Base-by-base conservation (phyloP, 1,284 basidiomycete genomes). In the Wallemia hederae region DNA sequence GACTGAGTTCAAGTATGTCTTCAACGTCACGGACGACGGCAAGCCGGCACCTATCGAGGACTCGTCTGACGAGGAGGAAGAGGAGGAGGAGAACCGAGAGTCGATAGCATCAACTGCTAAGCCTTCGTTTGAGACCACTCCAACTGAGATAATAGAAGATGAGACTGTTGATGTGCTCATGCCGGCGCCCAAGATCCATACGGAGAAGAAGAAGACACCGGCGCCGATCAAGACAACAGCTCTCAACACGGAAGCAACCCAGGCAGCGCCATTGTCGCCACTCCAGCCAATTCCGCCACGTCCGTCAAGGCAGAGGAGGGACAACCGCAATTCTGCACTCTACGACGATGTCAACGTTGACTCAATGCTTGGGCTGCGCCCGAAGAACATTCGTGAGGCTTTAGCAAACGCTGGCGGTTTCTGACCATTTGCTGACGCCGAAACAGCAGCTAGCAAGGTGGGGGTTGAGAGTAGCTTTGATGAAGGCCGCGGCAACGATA, bases 1-100 rank as follows among this genome's bases (percentile, higher is more conserved):
- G 27, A 81, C 80, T 62, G 86, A 91, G 69, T 92, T 91, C 72
- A 87, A 87, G 65, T 78, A 79, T 7, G 86, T 89, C 49, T 89
- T 88, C 73, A 85, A 85, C 66, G 80, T 83, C 58, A 77, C 80
- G 65, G 71, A 70, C 25, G 75, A 75, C 64, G 75, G 73, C 31
- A 27, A 62, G 27, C 57, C 62, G 25, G 61, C 60, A 27, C 65
- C 64, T 22, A 63, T 65, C 34, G 72, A 70, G 58, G 71, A 70
- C 33, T 67, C 66, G 57, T 64, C 66, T 26, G 68, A 70, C 5
- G 69, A 69, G 11, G 63, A 63, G 27, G 69, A 70, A 24, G 72
- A 70, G 31, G 15, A 2, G 31, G 24, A 22, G 57, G 25, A 26
- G 14, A 17, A 26, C 15, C 7, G 25, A 31, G 29, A 31, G 17